A percentile compares a stretch with the other conserved stretches of the same genome.
phyloP scores from a whole-genome alignment of 176 grass and related monocot genomes.

The Phragmites australis region DNA sequence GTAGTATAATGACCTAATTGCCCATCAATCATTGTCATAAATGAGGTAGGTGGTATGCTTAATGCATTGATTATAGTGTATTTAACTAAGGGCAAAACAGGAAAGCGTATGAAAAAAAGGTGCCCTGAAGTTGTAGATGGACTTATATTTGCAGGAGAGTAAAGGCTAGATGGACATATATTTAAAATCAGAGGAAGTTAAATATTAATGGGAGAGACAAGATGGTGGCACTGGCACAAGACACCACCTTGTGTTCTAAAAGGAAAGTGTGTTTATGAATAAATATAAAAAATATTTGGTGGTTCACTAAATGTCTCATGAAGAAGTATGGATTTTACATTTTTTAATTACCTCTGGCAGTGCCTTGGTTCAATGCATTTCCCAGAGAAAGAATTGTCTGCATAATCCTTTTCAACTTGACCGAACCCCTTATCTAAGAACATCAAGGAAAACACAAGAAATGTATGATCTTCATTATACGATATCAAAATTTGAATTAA shows the following conservation, averaged over 20 bases:
- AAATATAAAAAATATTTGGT: not conserved
- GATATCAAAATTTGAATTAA: conserved; percentile 33
- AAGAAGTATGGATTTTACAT: conserved; percentile 32
- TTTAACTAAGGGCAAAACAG: not conserved
- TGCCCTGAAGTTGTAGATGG: not conserved
- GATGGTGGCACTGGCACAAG: not conserved
- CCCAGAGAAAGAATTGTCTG: conserved; percentile 99
- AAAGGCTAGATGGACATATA: not conserved
- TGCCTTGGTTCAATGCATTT: conserved; percentile 99
- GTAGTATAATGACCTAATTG: too few species aligned
- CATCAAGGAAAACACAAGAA: conserved; percentile 33
- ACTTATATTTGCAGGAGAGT: not conserved
- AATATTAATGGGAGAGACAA: not conserved
- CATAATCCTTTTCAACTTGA: conserved; percentile 98
- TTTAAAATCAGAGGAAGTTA: too few species aligned
- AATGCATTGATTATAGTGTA: not conserved
- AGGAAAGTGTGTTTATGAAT: not conserved
- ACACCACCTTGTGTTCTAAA: not conserved
- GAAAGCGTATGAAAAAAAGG: not conserved
- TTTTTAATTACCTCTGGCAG: conserved; percentile 84
- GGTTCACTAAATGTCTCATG: conserved; percentile 22
- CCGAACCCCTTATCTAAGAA: conserved; percentile 86
- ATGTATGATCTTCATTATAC: conserved; percentile 29
- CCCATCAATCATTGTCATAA: too few species aligned
- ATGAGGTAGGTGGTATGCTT: not conserved